Percentiles rank a stretch among this genome's conserved stretches.
Evolutionary conservation across 108 stramenopile species (phyloP).

Genomic region (Pseudonitzschia pungens): DNA sequence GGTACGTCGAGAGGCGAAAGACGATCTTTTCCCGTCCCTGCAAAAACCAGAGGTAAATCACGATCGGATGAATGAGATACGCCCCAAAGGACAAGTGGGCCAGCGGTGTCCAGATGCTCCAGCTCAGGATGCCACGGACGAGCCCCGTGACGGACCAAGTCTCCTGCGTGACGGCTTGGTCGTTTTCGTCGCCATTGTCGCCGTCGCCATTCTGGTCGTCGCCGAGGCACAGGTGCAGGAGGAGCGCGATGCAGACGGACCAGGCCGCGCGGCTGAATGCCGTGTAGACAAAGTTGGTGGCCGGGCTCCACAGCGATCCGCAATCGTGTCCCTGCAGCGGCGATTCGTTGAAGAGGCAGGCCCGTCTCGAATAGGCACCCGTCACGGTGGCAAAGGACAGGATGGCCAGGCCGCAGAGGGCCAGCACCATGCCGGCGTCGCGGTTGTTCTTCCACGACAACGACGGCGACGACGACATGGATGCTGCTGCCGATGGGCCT

Average conservation of each 20-base stretch:
- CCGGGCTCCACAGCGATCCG: conserved; percentile 40
- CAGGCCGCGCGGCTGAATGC: conserved; percentile 43
- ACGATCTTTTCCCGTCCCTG: conserved; percentile 36
- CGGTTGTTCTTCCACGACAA: no score
- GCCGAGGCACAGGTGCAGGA: conserved; percentile 37
- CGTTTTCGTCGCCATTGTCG: background rate
- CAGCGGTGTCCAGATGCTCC: conserved; percentile 52
- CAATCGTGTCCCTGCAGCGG: conserved; percentile 30
- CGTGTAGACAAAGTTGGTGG: conserved; percentile 36
- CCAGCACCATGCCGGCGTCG: conserved; percentile 18
- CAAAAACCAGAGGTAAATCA: conserved; percentile 49
- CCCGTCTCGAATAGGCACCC: conserved; percentile 46
- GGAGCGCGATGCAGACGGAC: conserved; percentile 35
- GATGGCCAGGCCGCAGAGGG: conserved; percentile 19
- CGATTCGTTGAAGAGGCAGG: conserved; percentile 50
- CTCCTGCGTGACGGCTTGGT: background rate
- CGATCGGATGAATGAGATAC: conserved; percentile 61
- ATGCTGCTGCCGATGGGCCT: conserved; percentile 4
- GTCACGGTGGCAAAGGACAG: conserved; percentile 43
- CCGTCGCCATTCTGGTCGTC: background rate
- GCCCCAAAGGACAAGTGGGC: conserved; percentile 47
- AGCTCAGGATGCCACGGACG: conserved; percentile 32
- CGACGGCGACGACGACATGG: background rate
- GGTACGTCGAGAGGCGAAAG: conserved; percentile 35
- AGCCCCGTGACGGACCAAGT: conserved; percentile 9